Evolutionary conservation across 2,329 filamentous ascomycete genomes (phyloP).

Genomic region (Colletotrichum sp.): DNA sequence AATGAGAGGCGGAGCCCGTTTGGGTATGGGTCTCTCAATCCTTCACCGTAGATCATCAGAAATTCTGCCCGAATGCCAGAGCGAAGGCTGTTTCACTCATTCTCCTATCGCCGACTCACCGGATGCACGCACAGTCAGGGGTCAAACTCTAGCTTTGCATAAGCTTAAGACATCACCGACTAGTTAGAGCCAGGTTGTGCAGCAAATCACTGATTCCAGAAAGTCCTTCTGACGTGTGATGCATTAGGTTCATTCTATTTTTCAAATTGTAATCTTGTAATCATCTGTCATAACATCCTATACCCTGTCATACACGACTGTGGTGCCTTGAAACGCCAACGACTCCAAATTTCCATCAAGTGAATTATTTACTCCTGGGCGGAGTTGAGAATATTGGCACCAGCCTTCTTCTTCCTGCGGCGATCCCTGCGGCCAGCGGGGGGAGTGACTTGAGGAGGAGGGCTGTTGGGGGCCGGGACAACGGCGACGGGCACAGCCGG

Average conservation of each 20-base stretch:
- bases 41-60: background rate
- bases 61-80: background rate
- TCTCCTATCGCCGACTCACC: background rate
- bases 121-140: background rate
- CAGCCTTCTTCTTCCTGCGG: slow-evolving; percentile 7
- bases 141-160: background rate
- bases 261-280: background rate
- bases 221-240: background rate
- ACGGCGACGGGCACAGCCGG: background rate
- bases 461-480: background rate
- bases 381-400: background rate
- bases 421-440: background rate
- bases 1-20: background rate
- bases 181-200: background rate
- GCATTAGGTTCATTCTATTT: background rate
- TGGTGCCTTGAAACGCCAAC: slow-evolving; percentile 9
- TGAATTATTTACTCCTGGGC: background rate
- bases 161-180: background rate
- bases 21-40: background rate
- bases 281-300: background rate
- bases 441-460: slow-evolving; percentile 3
- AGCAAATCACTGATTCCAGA: background rate
- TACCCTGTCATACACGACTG: background rate
- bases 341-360: background rate
- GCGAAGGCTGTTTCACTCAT: background rate